Evolutionary conservation across 2,329 filamentous ascomycete species (phyloP), one percentile per base, ranked within the genome.

Genomic region (Penicillium sp.): DNA sequence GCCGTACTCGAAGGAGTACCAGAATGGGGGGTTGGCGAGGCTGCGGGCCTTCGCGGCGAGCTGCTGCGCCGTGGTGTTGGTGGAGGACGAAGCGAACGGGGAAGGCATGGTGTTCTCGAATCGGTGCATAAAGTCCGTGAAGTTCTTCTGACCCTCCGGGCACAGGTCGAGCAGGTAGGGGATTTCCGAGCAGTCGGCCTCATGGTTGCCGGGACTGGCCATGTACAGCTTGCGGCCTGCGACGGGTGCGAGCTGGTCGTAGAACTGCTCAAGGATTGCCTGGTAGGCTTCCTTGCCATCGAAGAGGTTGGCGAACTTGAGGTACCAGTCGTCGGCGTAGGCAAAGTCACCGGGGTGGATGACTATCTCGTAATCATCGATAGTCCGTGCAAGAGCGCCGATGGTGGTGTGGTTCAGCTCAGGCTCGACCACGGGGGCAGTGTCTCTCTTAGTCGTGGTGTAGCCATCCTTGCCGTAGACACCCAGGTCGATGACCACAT

Each of bases 1-100:
- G 59, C 83, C 83, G 68, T 86, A 85, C 60, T 86, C 83, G 66
- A 85, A 86, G 0, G 81, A 83, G 73, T 84, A 86, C 83, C 83
- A 86, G 66, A 85, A 85, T 0, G 82, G 81, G 16, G 83, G 81
- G n/a, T 81, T 77, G 4, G 82, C 73, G 9, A 83, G 74, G 40
- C 68, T 24, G 22, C 69, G 64, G 1, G 83, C 83, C 63, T 77
- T 78, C 59, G 78, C 77, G 46, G 83, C 82, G 24, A 71, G 73
- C 3, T 77, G 61, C 46, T 76, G 76, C 1, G 82, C 82, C 0
- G 70, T 69, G 2, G 62, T 66, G 67, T 78, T 73, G 10, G 70
- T 55, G 0, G 83, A 85, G 0, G 76, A 78, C 0, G 83, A 86
- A 0, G 74, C 44, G 63, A 85, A 86, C 0, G 81, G 72, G 0